Percentiles rank a stretch among this genome's conserved stretches.
phyloP scores from a whole-genome alignment of 805 yeast genomes.

The Candida germanica region DNA sequence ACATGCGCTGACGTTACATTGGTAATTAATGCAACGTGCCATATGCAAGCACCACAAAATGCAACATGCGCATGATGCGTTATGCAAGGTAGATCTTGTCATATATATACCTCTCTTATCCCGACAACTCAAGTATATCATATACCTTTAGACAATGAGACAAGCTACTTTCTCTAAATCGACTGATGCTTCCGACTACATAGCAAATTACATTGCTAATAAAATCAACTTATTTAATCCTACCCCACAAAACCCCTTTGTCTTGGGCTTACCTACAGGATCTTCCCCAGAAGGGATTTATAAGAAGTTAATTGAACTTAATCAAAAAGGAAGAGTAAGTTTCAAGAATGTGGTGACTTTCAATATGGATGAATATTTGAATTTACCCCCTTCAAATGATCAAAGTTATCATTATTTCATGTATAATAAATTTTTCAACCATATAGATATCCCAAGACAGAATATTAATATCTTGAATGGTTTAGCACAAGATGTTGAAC shows the following conservation, averaged over 20 bases:
- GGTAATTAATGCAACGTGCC: not conserved
- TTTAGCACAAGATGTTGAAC: slow-evolving; percentile 41
- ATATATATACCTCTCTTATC: not conserved
- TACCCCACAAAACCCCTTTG: slow-evolving; percentile 45
- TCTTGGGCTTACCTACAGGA: slow-evolving; percentile 60
- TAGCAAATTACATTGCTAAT: slow-evolving; percentile 45
- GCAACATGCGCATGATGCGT: not conserved
- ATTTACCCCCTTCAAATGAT: slow-evolving; percentile 43
- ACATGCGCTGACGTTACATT: not conserved
- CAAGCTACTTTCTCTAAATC: slow-evolving; percentile 35
- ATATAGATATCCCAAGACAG: slow-evolving; percentile 48
- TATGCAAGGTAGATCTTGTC: too few species aligned
- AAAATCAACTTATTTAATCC: slow-evolving; percentile 46
- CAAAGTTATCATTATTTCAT: slow-evolving; percentile 60
- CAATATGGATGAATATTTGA: slow-evolving; percentile 61
- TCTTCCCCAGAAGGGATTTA: slow-evolving; percentile 60
- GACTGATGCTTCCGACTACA: slow-evolving; percentile 40
- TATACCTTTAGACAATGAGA: slow-evolving; percentile 15
- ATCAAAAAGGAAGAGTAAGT: slow-evolving; percentile 40
- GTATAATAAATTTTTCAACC: slow-evolving; percentile 54
- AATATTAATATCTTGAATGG: slow-evolving; percentile 57
- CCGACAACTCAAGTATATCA: too few species aligned
- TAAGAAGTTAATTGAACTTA: slow-evolving; percentile 40
- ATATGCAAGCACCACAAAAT: too few species aligned
- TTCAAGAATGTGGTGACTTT: slow-evolving; percentile 55